Percentiles rank a stretch among this genome's conserved stretches.
phyloP scores from a whole-genome alignment of 2,329 filamentous ascomycete species.

The Leptographium radiaticola region DNA sequence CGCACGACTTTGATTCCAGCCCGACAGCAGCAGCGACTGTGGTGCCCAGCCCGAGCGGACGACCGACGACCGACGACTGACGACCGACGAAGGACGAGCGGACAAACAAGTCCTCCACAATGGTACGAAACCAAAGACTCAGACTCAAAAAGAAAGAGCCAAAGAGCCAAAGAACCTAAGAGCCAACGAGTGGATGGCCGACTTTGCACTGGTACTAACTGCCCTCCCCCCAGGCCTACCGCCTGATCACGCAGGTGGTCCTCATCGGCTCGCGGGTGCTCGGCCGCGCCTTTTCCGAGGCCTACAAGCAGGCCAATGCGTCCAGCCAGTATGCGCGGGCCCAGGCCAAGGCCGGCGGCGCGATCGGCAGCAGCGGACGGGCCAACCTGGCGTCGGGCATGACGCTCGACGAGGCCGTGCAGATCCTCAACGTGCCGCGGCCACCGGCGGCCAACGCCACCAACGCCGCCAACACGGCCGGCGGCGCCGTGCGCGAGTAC shows the following conservation, averaged over 20 bases:
- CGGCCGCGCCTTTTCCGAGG: slow-evolving; percentile 83
- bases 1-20: not conserved
- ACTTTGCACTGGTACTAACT: not conserved
- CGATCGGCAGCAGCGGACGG: slow-evolving; percentile 34
- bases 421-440: slow-evolving; percentile 81
- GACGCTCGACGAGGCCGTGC: slow-evolving; percentile 91
- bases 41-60: too few species aligned
- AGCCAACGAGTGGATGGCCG: too few species aligned
- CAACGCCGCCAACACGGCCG: not conserved
- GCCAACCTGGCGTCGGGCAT: slow-evolving; percentile 51
- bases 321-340: slow-evolving; percentile 70
- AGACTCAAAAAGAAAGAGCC: too few species aligned
- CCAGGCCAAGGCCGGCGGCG: slow-evolving; percentile 45
- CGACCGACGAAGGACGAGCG: too few species aligned
- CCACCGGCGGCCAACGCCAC: slow-evolving; percentile 54
- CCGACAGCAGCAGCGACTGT: not conserved
- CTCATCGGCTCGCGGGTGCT: slow-evolving; percentile 83
- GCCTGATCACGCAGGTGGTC: slow-evolving; percentile 87
- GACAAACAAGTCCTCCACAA: too few species aligned
- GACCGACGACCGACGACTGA: too few species aligned
- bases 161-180: too few species aligned
- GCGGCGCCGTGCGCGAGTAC: slow-evolving; percentile 4
- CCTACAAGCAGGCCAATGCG: slow-evolving; percentile 88
- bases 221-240: slow-evolving; percentile 60
- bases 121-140: too few species aligned